A percentile compares a stretch with the other conserved stretches of the same genome.
phyloP scores from a whole-genome alignment of 2,329 filamentous ascomycete species.

The Epichloe festucae region DNA sequence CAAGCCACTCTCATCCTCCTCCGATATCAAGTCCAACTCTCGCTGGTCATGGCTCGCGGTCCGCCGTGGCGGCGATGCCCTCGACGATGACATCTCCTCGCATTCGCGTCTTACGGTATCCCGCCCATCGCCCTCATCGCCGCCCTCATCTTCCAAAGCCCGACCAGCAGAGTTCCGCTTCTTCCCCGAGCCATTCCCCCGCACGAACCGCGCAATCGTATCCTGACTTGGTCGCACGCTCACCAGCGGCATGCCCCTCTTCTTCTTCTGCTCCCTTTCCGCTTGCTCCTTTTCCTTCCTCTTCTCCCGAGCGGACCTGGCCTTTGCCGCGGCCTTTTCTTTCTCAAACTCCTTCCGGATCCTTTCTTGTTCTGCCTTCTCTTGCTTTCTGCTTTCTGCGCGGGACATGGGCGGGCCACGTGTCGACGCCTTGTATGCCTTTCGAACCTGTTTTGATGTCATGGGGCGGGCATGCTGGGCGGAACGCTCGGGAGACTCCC shows the following conservation, averaged over 20 bases:
- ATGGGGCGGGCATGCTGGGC: conserved; percentile 14
- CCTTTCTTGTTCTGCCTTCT: conserved; percentile 39
- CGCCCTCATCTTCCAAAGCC: not conserved
- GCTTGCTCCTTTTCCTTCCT: conserved; percentile 41
- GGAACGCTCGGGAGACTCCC: not conserved
- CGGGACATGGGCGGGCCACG: conserved; percentile 24
- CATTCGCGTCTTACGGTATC: not conserved
- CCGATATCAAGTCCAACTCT: conserved; percentile 10
- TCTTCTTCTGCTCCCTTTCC: conserved; percentile 36
- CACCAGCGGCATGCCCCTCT: conserved; percentile 39
- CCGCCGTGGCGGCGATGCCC: not conserved
- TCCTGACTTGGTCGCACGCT: conserved; percentile 43
- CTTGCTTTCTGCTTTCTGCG: conserved; percentile 25
- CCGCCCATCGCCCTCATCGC: not conserved
- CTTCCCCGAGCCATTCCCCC: conserved; percentile 17
- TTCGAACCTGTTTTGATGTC: conserved; percentile 29
- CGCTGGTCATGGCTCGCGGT: not conserved
- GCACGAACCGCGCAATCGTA: conserved; percentile 40
- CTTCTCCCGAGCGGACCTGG: conserved; percentile 37
- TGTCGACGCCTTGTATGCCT: conserved; percentile 24
- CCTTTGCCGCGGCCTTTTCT: conserved; percentile 34
- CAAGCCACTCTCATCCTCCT: conserved; percentile 16
- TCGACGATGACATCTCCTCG: not conserved
- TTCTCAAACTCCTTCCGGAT: conserved; percentile 39
- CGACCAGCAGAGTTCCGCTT: conserved; percentile 12